Conservation (phyloP, 2,329 filamentous ascomycete species). For the Fusarium sp. region DNA sequence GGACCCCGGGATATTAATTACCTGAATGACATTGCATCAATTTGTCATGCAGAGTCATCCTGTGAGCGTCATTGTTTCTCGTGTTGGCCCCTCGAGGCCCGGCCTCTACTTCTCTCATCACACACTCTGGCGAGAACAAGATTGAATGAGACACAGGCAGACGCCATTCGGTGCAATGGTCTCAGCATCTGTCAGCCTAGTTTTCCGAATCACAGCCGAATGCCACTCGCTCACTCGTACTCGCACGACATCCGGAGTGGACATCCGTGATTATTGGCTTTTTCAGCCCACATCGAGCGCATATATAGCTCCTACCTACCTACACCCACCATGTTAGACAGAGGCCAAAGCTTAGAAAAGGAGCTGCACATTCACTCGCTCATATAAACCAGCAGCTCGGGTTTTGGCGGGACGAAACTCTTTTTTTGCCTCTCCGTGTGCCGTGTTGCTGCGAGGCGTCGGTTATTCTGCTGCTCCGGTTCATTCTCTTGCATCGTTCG, state of each 20-base stretch:
- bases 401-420: slow-evolving; percentile 11
- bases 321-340: no score
- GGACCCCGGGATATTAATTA: neutral
- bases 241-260: slow-evolving; percentile 41
- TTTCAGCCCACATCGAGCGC: slow-evolving; percentile 5
- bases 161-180: slow-evolving; percentile 42
- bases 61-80: neutral
- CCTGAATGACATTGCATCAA: slow-evolving; percentile 15
- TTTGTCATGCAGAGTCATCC: slow-evolving; percentile 15
- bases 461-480: slow-evolving; percentile 24
- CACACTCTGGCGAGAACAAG: slow-evolving; percentile 10
- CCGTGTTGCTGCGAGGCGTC: no score
- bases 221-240: slow-evolving; percentile 40
- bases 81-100: slow-evolving; percentile 2
- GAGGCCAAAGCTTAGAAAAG: neutral
- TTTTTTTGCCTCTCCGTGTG: slow-evolving; percentile 1
- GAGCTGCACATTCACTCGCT: neutral
- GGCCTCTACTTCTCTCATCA: slow-evolving; percentile 2
- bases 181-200: slow-evolving; percentile 40
- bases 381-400: slow-evolving; percentile 31
- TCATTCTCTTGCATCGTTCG: slow-evolving; percentile 43
- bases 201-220: slow-evolving; percentile 43
- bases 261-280: slow-evolving; percentile 32
- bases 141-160: slow-evolving; percentile 30
- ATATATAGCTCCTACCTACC: no score